Base-by-base conservation (phyloP, 1,284 basidiomycete genomes). In the Trametes versicolor region DNA sequence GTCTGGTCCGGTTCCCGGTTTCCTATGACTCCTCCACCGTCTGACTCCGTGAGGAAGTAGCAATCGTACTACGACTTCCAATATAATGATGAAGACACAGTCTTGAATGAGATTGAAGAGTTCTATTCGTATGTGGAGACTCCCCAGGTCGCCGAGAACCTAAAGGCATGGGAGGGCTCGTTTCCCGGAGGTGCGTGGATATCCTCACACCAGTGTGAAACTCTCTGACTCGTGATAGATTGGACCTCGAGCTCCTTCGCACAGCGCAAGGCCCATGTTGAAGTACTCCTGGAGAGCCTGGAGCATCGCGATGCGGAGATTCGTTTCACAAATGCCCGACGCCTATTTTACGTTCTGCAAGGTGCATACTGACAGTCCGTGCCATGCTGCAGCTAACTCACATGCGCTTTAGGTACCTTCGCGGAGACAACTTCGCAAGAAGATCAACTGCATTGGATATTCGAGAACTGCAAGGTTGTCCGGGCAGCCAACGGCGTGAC, bases 111-210 rank as follows among this genome's bases (percentile, higher is more conserved):
- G 78, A 92, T 99, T 52, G 94, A 99, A 69, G 98, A 99, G 79
- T 99, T 99, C 80, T 99, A 98, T 80, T 96, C 96, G 29, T 99
- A 98, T 80, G 91, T 97, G 63, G 97, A 99, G 81, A 95, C 96
- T 83, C 89, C 92, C 0, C 93, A 96, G 76, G 90, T 97, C 17
- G 88, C 89, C 3, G 94, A 97, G 82, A 96, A 96, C 76, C 81
- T 94, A 66, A 91, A 89, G 72, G 91, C 92, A 50, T 99, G 96
- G 92, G 88, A 92, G 73, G 91, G 92, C 49, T 93, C 90, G 48
- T 96, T 94, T 75, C 78, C 84, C 41, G 88, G 88, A 77, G 91
- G 94, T 91, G 72, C 70, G 85, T 79, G 55, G 55, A 32, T 43
- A 49, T 59, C 56, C 64, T 66, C 64, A 52, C 66, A 68, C 67